Evolutionary conservation across 495 filamentous ascomycete genomes (phyloP).

Genomic region (Xylaria grammica): DNA sequence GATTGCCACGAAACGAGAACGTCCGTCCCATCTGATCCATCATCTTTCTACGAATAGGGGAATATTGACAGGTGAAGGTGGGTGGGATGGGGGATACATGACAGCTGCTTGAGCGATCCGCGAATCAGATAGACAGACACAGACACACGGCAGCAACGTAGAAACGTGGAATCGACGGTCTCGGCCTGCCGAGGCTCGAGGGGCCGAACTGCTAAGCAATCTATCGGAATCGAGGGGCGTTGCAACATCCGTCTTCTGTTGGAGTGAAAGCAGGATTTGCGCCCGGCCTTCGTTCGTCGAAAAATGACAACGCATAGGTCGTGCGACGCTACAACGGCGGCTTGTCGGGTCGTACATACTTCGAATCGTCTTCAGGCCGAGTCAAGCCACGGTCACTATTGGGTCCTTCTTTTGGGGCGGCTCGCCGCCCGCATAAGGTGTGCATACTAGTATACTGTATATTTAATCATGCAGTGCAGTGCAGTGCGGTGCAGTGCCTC

Average conservation of each 20-base stretch:
- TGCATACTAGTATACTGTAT: neutral
- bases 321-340: conserved; percentile 12
- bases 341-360: conserved; percentile 2
- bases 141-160: neutral
- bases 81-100: neutral
- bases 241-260: neutral
- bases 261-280: neutral
- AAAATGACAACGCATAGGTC: conserved; percentile 6
- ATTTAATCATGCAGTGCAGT: neutral
- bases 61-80: neutral
- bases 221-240: neutral
- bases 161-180: neutral
- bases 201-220: neutral
- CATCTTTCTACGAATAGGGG: neutral
- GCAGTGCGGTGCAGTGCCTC: neutral
- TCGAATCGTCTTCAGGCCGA: neutral
- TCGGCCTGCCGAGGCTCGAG: conserved; percentile 11
- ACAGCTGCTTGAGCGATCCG: neutral
- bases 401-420: neutral
- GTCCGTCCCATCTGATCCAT: neutral
- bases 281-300: neutral
- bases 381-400: neutral
- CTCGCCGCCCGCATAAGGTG: neutral
- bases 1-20: neutral
- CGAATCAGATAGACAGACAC: neutral